Conservation (phyloP, 352 stramenopile genomes). For the Elongisporangium undulatum region DNA sequence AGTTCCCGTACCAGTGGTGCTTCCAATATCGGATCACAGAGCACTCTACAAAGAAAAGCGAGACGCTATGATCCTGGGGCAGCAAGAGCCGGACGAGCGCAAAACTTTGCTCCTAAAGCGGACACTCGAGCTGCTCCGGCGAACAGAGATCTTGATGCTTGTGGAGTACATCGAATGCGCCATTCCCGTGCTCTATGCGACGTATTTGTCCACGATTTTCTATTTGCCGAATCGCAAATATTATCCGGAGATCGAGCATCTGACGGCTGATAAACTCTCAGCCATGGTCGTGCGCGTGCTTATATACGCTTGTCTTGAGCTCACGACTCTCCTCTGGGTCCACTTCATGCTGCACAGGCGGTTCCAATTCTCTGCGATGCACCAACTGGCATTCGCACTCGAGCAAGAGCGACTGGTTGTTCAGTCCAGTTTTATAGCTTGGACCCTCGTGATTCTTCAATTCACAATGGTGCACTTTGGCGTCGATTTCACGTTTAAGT, state of each 20-base stretch:
- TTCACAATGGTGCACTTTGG: slow-evolving; percentile 22
- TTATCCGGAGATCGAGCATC: slow-evolving; percentile 3
- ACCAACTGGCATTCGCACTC: slow-evolving; percentile 24
- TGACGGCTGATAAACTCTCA: slow-evolving; percentile 2
- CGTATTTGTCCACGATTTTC: slow-evolving; percentile 2
- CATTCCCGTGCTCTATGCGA: slow-evolving; percentile 4
- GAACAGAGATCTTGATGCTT: slow-evolving; percentile 4
- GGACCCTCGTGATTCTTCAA: slow-evolving; percentile 21
- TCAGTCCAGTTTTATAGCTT: slow-evolving; percentile 20
- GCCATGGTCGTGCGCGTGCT: slow-evolving; percentile 11
- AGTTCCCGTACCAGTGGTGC: too few species aligned
- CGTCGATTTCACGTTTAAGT: too few species aligned
- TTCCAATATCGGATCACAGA: not conserved
- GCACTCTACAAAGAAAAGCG: not conserved
- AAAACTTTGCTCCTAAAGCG: not conserved
- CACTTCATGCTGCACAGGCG: slow-evolving; percentile 3
- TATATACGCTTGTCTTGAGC: slow-evolving; percentile 12
- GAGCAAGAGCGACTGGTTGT: slow-evolving; percentile 16
- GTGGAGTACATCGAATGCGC: slow-evolving; percentile 6
- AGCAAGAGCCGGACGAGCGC: not conserved
- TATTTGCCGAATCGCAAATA: slow-evolving; percentile 4
- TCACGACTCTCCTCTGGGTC: slow-evolving; percentile 11
- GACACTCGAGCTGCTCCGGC: not conserved
- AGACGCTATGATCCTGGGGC: not conserved
- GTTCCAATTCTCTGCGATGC: slow-evolving; percentile 10